A percentile compares a stretch with the other conserved stretches of the same genome.
Conservation (phyloP, 192 early-diverging fungal species). For the Backusella circina region DNA sequence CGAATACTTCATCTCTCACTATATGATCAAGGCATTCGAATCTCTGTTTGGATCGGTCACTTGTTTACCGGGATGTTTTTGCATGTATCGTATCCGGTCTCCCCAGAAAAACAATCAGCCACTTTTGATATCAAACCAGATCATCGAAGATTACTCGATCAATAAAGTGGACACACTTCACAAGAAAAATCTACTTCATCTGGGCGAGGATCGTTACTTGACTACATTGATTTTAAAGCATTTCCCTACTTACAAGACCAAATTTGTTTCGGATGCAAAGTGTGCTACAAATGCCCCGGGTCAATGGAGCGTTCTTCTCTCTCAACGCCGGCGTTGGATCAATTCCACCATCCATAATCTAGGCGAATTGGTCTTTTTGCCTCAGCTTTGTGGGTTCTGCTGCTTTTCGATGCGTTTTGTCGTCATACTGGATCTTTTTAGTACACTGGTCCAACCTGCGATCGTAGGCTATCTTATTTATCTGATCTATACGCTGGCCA, state of each 20-base stretch:
- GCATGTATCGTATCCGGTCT: slow-evolving; percentile 94
- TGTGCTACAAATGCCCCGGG: slow-evolving; percentile 94
- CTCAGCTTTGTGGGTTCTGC: slow-evolving; percentile 93
- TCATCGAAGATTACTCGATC: slow-evolving; percentile 91
- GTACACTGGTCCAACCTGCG: slow-evolving; percentile 89
- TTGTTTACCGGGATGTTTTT: slow-evolving; percentile 98
- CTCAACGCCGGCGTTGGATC: slow-evolving; percentile 99
- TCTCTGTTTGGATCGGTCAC: slow-evolving; percentile 95
- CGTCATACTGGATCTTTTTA: slow-evolving; percentile 92
- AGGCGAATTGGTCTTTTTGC: slow-evolving; percentile 87
- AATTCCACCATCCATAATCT: slow-evolving; percentile 99
- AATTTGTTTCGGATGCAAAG: slow-evolving; percentile 87
- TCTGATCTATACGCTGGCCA: slow-evolving; percentile 61
- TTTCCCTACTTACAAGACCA: slow-evolving; percentile 92
- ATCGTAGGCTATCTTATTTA: slow-evolving; percentile 85
- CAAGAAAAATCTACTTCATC: slow-evolving; percentile 95
- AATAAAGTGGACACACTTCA: slow-evolving; percentile 97
- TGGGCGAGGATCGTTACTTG: slow-evolving; percentile 98
- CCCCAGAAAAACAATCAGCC: slow-evolving; percentile 79
- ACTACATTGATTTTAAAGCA: slow-evolving; percentile 92
- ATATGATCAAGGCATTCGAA: slow-evolving; percentile 95
- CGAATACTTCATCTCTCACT: slow-evolving; percentile 97
- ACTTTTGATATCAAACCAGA: slow-evolving; percentile 78
- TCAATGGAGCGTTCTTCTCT: slow-evolving; percentile 86
- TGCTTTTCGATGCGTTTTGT: slow-evolving; percentile 97